phyloP scores from a whole-genome alignment of 169 alveolate species.

The Babesia gibsoni region DNA sequence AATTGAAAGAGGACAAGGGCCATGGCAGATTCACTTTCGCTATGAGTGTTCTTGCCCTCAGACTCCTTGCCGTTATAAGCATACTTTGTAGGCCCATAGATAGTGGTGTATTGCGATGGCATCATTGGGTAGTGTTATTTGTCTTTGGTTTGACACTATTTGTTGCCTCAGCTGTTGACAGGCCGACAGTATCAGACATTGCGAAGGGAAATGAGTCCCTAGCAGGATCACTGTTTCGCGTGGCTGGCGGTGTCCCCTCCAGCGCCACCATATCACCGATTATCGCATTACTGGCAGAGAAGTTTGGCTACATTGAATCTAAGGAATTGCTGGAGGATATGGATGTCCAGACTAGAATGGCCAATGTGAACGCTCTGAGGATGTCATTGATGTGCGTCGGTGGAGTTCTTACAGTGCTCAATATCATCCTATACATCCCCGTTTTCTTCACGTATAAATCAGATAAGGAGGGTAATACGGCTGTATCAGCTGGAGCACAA shows the following conservation, averaged over 20 bases:
- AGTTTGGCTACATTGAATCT: constrained; percentile 66
- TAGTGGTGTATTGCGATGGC: constrained; percentile 52
- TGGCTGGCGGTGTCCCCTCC: constrained; percentile 84
- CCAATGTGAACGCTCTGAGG: constrained; percentile 20
- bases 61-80: constrained; percentile 70
- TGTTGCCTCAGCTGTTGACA: constrained; percentile 87
- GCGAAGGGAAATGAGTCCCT: constrained; percentile 86
- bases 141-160: constrained; percentile 82
- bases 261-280: constrained; percentile 85
- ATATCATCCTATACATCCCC: constrained; percentile 6
- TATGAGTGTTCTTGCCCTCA: constrained; percentile 63
- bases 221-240: constrained; percentile 77
- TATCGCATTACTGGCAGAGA: constrained; percentile 84
- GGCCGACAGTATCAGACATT: constrained; percentile 87
- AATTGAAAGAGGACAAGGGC: constrained; percentile 68
- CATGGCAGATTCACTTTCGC: constrained; percentile 87
- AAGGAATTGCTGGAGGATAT: not conserved
- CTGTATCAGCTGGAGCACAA: no score
- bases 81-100: constrained; percentile 67
- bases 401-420: not conserved
- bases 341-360: not conserved
- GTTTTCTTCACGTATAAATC: constrained; percentile 18
- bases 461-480: no score
- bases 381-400: constrained; percentile 14
- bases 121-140: constrained; percentile 64